Evolutionary conservation across 1,139 yeast species (phyloP).

Genomic region (Keqinozyma sinolaborantium): DNA sequence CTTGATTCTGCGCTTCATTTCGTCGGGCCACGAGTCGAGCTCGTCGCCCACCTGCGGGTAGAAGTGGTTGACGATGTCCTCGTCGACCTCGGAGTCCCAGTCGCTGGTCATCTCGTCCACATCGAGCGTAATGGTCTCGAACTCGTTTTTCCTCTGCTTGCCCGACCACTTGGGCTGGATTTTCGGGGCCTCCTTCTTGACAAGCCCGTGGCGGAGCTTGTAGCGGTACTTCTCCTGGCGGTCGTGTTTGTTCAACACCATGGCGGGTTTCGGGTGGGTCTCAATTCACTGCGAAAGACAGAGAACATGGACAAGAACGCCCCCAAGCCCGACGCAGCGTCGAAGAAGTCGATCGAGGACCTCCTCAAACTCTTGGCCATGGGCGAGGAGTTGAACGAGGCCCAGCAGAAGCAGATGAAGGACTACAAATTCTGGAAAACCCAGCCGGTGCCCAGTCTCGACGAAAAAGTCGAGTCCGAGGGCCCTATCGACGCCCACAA

Average conservation of each 20-base stretch:
- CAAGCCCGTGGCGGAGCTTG: slow-evolving; percentile 38
- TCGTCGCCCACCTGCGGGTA: slow-evolving; percentile 38
- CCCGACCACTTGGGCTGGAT: slow-evolving; percentile 35
- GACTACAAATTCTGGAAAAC: slow-evolving; percentile 98
- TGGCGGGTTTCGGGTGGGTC: slow-evolving; percentile 7
- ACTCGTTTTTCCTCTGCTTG: slow-evolving; percentile 17
- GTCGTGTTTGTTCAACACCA: slow-evolving; percentile 49
- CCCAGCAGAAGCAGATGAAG: slow-evolving; percentile 66
- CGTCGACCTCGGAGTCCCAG: slow-evolving; percentile 45
- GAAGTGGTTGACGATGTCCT: slow-evolving; percentile 37
- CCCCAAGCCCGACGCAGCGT: slow-evolving; percentile 4
- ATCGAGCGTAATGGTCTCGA: slow-evolving; percentile 22
- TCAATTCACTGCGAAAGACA: neutral
- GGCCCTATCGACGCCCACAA: slow-evolving; percentile 79
- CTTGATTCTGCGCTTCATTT: slow-evolving; percentile 35
- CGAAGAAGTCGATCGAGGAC: slow-evolving; percentile 42
- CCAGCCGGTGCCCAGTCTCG: slow-evolving; percentile 85
- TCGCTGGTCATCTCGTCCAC: slow-evolving; percentile 29
- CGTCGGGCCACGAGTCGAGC: slow-evolving; percentile 21
- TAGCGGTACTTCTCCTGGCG: slow-evolving; percentile 39
- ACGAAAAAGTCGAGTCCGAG: slow-evolving; percentile 61
- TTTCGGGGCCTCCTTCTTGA: slow-evolving; percentile 11
- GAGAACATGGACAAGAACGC: neutral
- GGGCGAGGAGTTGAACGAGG: slow-evolving; percentile 53
- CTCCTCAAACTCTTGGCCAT: slow-evolving; percentile 45